These are phyloP conservation scores for Cercophora samala DNA, from an alignment of 495 filamentous ascomycete genomes.

Conservation along the genomic window DNA sequence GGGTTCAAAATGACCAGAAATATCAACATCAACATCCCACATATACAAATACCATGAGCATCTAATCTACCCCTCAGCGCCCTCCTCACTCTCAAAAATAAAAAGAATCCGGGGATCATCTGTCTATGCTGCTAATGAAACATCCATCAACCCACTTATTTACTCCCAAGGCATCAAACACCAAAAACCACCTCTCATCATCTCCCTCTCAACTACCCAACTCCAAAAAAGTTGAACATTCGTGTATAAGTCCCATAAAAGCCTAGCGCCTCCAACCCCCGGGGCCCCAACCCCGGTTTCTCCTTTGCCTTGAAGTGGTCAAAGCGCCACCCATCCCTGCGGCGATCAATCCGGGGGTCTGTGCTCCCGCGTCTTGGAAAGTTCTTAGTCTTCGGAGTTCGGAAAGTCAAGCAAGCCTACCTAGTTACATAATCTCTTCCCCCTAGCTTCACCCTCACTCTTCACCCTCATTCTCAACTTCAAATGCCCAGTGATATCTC, in stretches of 20 bases:
- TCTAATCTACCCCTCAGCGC: no score
- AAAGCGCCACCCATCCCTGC: conserved; percentile 14
- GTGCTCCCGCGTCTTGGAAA: conserved; percentile 5
- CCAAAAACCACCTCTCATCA: not conserved
- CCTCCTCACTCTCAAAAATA: no score
- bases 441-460: not conserved
- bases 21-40: no score
- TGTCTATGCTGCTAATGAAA: no score
- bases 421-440: not conserved
- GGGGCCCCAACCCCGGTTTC: not conserved
- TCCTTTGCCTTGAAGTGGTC: not conserved
- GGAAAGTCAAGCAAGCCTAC: not conserved
- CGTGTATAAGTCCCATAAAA: not conserved
- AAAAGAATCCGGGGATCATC: no score
- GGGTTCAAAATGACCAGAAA: no score
- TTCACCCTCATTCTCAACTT: not conserved
- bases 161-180: no score
- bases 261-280: not conserved
- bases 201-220: not conserved
- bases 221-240: not conserved
- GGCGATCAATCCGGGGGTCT: conserved; percentile 20
- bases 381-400: not conserved
- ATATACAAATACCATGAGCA: no score
- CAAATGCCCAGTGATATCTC: no score
- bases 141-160: no score